These are phyloP conservation scores for Aspergillus pseudoviridinutans DNA, from an alignment of 2,329 filamentous ascomycete genomes.

Conservation along the genomic window DNA sequence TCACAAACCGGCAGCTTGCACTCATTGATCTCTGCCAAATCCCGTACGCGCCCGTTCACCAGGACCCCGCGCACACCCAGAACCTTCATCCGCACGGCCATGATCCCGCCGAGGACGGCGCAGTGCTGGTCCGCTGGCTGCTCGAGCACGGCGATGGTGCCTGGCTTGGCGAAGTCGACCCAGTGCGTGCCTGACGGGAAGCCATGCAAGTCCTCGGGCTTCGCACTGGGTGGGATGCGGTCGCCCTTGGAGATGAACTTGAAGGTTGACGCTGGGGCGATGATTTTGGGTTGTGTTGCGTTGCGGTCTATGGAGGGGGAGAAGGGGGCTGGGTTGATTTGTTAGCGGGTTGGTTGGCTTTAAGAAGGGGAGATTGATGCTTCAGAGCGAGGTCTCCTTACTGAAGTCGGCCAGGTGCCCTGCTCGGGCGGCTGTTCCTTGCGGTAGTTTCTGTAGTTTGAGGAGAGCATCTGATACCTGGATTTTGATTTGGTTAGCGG, in stretches of 20 bases:
- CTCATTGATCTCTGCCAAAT: constrained; percentile 57
- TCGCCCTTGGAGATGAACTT: constrained; percentile 57
- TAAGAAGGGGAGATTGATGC: too few species aligned
- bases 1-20: constrained; percentile 51
- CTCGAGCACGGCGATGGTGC: constrained; percentile 62
- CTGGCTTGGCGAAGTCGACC: constrained; percentile 60
- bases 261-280: constrained; percentile 43
- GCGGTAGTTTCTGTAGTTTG: constrained; percentile 53
- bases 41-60: constrained; percentile 65
- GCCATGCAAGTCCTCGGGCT: constrained; percentile 38
- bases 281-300: constrained; percentile 29
- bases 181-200: constrained; percentile 62
- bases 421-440: constrained; percentile 52
- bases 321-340: constrained; percentile 23
- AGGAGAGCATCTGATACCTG: constrained; percentile 69
- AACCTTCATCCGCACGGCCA: constrained; percentile 65
- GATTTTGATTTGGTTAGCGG: neutral
- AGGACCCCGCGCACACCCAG: constrained; percentile 59
- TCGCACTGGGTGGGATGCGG: constrained; percentile 29
- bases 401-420: constrained; percentile 64
- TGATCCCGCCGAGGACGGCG: constrained; percentile 72
- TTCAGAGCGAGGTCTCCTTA: constrained; percentile 24
- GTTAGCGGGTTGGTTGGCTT: constrained; percentile 1
- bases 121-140: constrained; percentile 64
- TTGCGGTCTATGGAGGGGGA: constrained; percentile 29